These are phyloP conservation scores for Nemophila menziesii DNA, from an alignment of 257 asterid species.

Conservation along the genomic window DNA sequence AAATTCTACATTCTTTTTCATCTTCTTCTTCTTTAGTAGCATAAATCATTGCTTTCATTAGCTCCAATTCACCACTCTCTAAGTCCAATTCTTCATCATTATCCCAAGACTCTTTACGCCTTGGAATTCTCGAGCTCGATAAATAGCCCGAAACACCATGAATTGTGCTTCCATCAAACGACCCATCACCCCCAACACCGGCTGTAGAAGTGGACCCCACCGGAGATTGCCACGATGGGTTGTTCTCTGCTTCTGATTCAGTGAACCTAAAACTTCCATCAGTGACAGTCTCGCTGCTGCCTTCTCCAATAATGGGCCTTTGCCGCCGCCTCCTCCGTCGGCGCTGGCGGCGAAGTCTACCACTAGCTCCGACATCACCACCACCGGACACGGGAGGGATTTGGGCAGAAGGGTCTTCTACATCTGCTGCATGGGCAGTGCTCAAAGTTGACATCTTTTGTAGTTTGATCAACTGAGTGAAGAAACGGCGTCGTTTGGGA, in stretches of 20 bases:
- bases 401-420: constrained; percentile 14
- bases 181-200: constrained; percentile 19
- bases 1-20: constrained; percentile 34
- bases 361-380: too few relatives aligned
- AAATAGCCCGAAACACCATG: background rate
- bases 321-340: constrained; percentile 25
- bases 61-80: constrained; percentile 36
- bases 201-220: constrained; percentile 20
- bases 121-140: constrained; percentile 12
- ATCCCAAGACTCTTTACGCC: constrained; percentile 16
- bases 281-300: constrained; percentile 38
- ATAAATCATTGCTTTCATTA: constrained; percentile 9
- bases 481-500: background rate
- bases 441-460: constrained; percentile 17
- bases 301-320: constrained; percentile 16
- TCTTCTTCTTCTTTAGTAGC: constrained; percentile 13
- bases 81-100: constrained; percentile 29
- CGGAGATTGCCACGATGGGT: constrained; percentile 21
- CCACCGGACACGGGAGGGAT: constrained; percentile 4
- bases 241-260: constrained; percentile 27
- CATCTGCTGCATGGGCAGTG: constrained; percentile 15
- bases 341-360: constrained; percentile 19
- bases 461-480: background rate
- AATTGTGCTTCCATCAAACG: constrained; percentile 1
- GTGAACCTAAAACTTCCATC: constrained; percentile 40